Evolutionary conservation across 371 early-diverging fungal species (phyloP), one percentile per base, ranked within the genome.

Genomic region (Mortierella polycephala): DNA sequence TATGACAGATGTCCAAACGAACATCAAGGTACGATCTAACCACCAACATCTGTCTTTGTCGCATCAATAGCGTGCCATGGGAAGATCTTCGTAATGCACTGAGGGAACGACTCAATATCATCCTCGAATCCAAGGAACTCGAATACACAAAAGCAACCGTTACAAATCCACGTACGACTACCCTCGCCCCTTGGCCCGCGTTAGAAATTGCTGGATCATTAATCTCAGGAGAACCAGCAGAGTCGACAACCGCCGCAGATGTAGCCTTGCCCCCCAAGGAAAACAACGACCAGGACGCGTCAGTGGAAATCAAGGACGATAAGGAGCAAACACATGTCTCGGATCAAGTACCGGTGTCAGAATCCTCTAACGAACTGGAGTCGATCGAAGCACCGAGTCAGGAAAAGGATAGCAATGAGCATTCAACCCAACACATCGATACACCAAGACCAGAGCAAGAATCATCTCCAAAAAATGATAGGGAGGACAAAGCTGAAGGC

Each of bases 21-120:
- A 5, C 50, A 18, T 40, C 1, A 10, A 41, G n/a, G 10, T 14
- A 47, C 5, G 10, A 47, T 14, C n/a, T 47, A 12, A 47, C 12
- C 47, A 9, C 47, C 47, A 9, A 10, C 11, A n/a, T 16, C 1
- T 5, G n/a, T 47, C 9, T 18, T 13, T 37, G 45, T 40, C n/a
- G 46, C 39, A 57, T 45, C 6, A 7, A 16, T 60, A 76, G 76
- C 40, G 67, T 64, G 39, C 67, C 64, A 52, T 77, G 77, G 77
- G 71, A 71, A 7, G 72, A 64, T 10, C 62, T 77, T 5, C 62
- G 66, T 20, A 39, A 42, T 20, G 57, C 52, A 39, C 59, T 77
- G 12, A 45, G 61, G 59, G 57, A 60, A 16, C 55, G 64, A 54
- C 62, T 77, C 9, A 64, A 56, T 16, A 60, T 46, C 4, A 64